Conservation (phyloP, 139 green algal genomes). For the Chlorella sp. region DNA sequence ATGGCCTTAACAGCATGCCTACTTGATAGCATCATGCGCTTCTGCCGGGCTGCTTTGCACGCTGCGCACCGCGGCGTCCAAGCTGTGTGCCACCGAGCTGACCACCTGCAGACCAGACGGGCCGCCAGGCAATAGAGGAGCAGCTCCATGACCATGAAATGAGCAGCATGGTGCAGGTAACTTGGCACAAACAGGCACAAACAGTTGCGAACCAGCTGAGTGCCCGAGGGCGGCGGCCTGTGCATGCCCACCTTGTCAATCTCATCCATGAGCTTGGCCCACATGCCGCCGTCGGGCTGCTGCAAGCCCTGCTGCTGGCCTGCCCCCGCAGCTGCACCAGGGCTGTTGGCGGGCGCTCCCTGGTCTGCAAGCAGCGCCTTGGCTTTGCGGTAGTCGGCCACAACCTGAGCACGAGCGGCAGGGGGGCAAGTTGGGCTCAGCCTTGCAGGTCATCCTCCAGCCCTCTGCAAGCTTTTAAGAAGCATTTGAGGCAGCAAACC, state of each 20-base stretch:
- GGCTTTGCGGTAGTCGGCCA: conserved; percentile 51
- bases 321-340: not conserved
- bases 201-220: not conserved
- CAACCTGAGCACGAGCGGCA: conserved; percentile 30
- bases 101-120: conserved; percentile 28
- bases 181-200: not conserved
- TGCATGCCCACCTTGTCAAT: conserved; percentile 41
- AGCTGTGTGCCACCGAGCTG: conserved; percentile 38
- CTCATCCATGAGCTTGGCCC: conserved; percentile 50
- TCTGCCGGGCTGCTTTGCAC: conserved; percentile 3
- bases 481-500: too few species aligned
- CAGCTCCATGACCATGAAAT: not conserved
- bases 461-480: not conserved
- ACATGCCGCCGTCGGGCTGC: conserved; percentile 37
- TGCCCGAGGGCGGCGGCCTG: too few species aligned
- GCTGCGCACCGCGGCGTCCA: conserved; percentile 41
- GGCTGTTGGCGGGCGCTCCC: not conserved
- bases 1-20: not conserved
- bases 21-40: conserved; percentile 31
- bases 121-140: not conserved
- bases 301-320: too few species aligned
- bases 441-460: too few species aligned
- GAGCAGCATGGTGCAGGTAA: not conserved
- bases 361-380: conserved; percentile 38
- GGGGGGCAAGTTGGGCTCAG: too few species aligned